Conservation (phyloP, 305 asterid species). For the Fraxinus platypoda region DNA sequence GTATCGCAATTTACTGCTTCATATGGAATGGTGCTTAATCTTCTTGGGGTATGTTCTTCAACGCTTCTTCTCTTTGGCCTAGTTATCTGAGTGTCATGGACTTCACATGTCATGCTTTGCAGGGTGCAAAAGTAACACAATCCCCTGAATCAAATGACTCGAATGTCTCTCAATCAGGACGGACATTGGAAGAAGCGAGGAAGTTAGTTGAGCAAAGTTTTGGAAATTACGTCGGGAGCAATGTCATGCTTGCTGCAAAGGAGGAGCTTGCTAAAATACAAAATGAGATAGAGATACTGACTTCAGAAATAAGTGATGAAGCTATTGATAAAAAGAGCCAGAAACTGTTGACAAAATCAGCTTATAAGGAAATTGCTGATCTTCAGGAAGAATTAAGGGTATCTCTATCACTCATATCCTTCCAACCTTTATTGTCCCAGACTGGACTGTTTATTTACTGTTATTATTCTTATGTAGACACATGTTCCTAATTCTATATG, state of each 20-base stretch:
- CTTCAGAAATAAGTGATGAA: conserved; percentile 84
- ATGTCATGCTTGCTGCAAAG: conserved; percentile 94
- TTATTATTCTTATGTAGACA: background rate
- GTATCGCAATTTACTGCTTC: conserved; percentile 98
- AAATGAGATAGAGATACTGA: conserved; percentile 72
- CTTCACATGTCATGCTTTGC: conserved; percentile 35
- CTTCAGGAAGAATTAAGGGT: conserved; percentile 91
- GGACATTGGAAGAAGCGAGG: conserved; percentile 93
- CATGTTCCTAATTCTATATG: conserved; percentile 15
- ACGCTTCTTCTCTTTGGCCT: conserved; percentile 23
- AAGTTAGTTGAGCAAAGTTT: conserved; percentile 97
- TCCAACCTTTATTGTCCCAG: conserved; percentile 3
- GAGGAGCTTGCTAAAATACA: conserved; percentile 85
- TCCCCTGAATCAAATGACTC: conserved; percentile 53
- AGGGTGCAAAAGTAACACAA: conserved; percentile 86
- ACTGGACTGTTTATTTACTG: conserved; percentile 14
- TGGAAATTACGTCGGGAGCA: conserved; percentile 98
- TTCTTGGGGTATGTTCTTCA: conserved; percentile 71
- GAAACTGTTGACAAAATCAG: conserved; percentile 58
- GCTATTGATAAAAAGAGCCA: conserved; percentile 79
- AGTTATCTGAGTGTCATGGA: conserved; percentile 21
- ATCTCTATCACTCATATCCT: conserved; percentile 29
- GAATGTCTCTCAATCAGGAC: conserved; percentile 62
- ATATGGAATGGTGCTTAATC: conserved; percentile 99
- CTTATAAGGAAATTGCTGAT: conserved; percentile 76